Base-by-base conservation (phyloP, 305 asterid species). In the Plantago lanceolata region DNA sequence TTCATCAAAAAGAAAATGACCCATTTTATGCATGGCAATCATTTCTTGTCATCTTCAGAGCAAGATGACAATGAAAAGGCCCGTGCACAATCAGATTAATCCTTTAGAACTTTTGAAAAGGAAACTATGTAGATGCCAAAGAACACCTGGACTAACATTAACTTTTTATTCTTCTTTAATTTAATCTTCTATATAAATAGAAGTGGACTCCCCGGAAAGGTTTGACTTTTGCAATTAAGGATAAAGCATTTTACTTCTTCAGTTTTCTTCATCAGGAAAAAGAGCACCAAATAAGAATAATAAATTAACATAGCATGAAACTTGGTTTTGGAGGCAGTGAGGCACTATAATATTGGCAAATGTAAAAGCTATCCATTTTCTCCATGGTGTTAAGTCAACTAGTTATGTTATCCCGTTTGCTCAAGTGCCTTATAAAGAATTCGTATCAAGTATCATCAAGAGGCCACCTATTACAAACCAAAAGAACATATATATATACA, bases 181-280 rank as follows among this genome's bases (percentile, higher is more conserved):
- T 7, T 21, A 12, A 51, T 19, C 19, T n/a, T n/a, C n/a, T n/a
- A n/a, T n/a, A n/a, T 49, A 49, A 8, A 20, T 52, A 52, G 58
- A 52, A 31, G 58, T 52, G 58, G 58, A 52, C 31, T 52, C 58
- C 58, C 20, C 58, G 31, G 20, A 52, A 52, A 52, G 58, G 58
- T 52, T 52, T 52, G 58, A 52, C 58, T 52, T 52, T 52, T 52
- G 12, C 35, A 52, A 52, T 52, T 52, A 19, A 19, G 58, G 58
- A 52, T 52, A 52, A 31, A 52, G 35, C 35, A 52, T 52, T 52
- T 52, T 52, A 21, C 33, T 52, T 19, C 58, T 52, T 52, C 21
- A 31, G 35, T 31, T 31, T 52, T 20, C 58, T 19, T 11, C 17
- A 52, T 28, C n/a, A 31, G 15, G 28, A 21, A 52, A 14, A 14